Evolutionary conservation across 305 asterid genomes (phyloP).

Genomic region (Coffea humblotiana): DNA sequence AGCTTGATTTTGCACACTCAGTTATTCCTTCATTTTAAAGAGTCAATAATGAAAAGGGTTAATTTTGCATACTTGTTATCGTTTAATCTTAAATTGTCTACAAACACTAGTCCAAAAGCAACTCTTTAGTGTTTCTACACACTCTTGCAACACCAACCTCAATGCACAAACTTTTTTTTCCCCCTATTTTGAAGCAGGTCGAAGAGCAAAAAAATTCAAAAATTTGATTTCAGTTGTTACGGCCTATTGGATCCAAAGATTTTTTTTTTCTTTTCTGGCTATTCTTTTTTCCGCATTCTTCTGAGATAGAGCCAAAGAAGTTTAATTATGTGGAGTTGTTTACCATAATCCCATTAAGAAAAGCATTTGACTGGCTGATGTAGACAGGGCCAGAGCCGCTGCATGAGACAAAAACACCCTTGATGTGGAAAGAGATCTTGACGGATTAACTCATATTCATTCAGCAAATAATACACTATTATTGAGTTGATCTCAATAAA

Average conservation of each 20-base stretch:
- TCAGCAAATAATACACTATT: neutral
- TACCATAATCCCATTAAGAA: neutral
- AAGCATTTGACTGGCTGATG: conserved; percentile 1
- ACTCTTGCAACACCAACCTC: neutral
- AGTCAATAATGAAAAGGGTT: no score
- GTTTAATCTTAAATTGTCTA: no score
- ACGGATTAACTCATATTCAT: neutral
- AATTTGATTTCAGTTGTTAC: neutral
- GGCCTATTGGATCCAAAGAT: neutral
- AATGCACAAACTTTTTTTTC: neutral
- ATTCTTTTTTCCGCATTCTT: no score
- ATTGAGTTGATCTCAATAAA: conserved; percentile 11
- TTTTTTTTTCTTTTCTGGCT: no score
- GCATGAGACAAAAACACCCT: neutral
- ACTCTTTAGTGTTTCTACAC: neutral
- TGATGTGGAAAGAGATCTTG: neutral
- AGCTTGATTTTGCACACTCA: neutral
- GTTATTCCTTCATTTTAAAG: no score
- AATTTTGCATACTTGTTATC: no score
- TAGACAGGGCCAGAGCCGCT: neutral
- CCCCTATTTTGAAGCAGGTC: neutral
- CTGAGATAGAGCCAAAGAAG: neutral
- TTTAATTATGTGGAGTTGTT: neutral
- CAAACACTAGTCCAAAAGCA: neutral
- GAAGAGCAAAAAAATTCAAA: neutral